phyloP scores from a whole-genome alignment of 1,139 yeast genomes.

The Yueomyces sp. region DNA sequence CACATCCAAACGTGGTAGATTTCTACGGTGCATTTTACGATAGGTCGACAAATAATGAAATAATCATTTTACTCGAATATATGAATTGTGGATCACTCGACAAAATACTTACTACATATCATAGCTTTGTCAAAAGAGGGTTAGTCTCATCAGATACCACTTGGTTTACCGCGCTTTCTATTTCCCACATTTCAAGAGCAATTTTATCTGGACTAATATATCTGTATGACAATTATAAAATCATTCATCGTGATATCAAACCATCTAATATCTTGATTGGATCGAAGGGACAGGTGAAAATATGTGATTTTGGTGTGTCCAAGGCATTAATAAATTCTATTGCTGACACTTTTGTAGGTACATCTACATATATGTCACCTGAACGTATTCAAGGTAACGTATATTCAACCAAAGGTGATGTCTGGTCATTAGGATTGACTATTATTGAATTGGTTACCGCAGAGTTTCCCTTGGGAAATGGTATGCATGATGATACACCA shows the following conservation, averaged over 20 bases:
- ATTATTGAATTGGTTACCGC: slow-evolving; percentile 83
- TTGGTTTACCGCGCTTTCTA: slow-evolving; percentile 53
- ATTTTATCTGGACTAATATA: slow-evolving; percentile 75
- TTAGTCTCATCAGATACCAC: slow-evolving; percentile 11
- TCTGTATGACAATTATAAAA: slow-evolving; percentile 67
- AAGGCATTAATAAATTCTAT: slow-evolving; percentile 83
- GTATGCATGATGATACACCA: slow-evolving; percentile 40
- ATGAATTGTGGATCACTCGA: slow-evolving; percentile 92
- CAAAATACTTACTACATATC: slow-evolving; percentile 41
- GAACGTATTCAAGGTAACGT: slow-evolving; percentile 92
- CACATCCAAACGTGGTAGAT: slow-evolving; percentile 66
- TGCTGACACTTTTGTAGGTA: slow-evolving; percentile 95
- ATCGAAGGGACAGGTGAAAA: slow-evolving; percentile 65
- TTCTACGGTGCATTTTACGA: slow-evolving; percentile 74
- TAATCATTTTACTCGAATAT: slow-evolving; percentile 81
- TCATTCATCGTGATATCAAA: slow-evolving; percentile 86
- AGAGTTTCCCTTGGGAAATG: slow-evolving; percentile 44
- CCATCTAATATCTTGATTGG: slow-evolving; percentile 80
- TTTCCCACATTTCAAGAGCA: slow-evolving; percentile 64
- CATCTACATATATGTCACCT: slow-evolving; percentile 96
- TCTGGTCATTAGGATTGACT: slow-evolving; percentile 92
- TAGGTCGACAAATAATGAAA: slow-evolving; percentile 24
- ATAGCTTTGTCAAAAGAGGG: slow-evolving; percentile 9
- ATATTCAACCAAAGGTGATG: slow-evolving; percentile 87
- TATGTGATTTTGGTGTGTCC: slow-evolving; percentile 91